A percentile compares a stretch with the other conserved stretches of the same genome.
Conservation (phyloP, 140 eudicot genomes). For the Bidens hawaiensis region DNA sequence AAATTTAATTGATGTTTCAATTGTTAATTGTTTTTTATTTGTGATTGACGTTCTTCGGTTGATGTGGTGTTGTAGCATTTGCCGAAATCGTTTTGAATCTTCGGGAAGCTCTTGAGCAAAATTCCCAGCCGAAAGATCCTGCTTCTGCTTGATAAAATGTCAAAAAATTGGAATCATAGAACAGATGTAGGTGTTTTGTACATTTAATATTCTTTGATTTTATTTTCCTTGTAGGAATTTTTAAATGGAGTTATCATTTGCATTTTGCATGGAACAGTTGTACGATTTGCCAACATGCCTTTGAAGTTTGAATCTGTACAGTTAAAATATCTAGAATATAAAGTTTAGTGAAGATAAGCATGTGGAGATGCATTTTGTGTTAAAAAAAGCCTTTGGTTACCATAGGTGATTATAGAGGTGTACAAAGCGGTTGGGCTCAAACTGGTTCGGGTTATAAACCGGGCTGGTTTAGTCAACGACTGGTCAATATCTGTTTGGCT, state of each 20-base stretch:
- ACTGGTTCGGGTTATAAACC: too few species aligned
- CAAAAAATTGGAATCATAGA: neutral
- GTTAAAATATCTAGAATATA: too few species aligned
- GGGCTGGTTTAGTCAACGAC: too few species aligned
- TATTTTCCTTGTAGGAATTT: neutral
- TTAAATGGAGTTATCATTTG: neutral
- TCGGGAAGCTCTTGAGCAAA: constrained; percentile 54
- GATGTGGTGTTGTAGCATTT: constrained; percentile 43
- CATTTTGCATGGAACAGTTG: neutral
- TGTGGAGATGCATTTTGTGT: too few species aligned
- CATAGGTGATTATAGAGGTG: too few species aligned
- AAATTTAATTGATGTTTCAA: neutral
- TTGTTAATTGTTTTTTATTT: neutral
- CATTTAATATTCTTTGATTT: neutral
- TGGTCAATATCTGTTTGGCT: too few species aligned
- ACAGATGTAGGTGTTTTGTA: constrained; percentile 12
- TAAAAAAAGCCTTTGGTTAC: too few species aligned
- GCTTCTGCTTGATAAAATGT: constrained; percentile 10
- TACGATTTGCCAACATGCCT: neutral
- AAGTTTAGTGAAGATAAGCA: too few species aligned
- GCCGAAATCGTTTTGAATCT: constrained; percentile 90
- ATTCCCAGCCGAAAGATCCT: constrained; percentile 22
- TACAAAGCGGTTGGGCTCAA: too few species aligned
- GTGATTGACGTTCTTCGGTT: constrained; percentile 9
- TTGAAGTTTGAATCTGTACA: neutral